A percentile compares a stretch with the other conserved stretches of the same genome.
These are phyloP conservation scores for Globisporangium cystogenes DNA, from an alignment of 352 stramenopile species.

Conservation along the genomic window DNA sequence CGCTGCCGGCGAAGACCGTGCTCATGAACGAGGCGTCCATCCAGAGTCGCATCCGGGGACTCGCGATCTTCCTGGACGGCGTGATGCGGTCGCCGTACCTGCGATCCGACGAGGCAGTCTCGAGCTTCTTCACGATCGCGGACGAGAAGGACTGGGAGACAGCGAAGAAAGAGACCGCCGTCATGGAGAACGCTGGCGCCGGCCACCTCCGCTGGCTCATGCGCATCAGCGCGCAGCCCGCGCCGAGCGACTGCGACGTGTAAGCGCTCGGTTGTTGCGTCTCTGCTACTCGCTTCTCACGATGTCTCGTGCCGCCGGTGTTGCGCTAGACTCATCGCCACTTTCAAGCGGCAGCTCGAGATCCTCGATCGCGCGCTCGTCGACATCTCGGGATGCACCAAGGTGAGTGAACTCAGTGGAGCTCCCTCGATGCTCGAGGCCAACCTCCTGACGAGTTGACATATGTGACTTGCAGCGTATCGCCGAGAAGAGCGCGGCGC, in stretches of 20 bases:
- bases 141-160: conserved; percentile 56
- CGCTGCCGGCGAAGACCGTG: conserved; percentile 61
- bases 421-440: not conserved
- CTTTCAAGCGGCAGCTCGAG: conserved; percentile 58
- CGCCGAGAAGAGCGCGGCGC: conserved; percentile 43
- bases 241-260: conserved; percentile 28
- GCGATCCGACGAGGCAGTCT: conserved; percentile 44
- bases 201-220: conserved; percentile 68
- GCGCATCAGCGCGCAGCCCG: conserved; percentile 33
- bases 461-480: conserved; percentile 23
- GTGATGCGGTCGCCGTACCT: conserved; percentile 57
- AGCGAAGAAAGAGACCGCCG: conserved; percentile 39
- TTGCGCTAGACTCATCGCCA: conserved; percentile 26
- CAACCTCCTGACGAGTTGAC: not conserved
- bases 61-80: conserved; percentile 52
- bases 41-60: conserved; percentile 48
- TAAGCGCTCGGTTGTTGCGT: conserved; percentile 12
- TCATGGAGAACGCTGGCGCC: conserved; percentile 54
- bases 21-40: conserved; percentile 53
- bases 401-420: conserved; percentile 18
- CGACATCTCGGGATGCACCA: conserved; percentile 43
- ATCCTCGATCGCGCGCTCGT: conserved; percentile 40
- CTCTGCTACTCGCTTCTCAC: not conserved
- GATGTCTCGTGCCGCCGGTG: not conserved
- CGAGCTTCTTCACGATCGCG: conserved; percentile 33